These are phyloP conservation scores for Saprolegnia diclina DNA, from an alignment of 352 stramenopile species.

Conservation along the genomic window DNA sequence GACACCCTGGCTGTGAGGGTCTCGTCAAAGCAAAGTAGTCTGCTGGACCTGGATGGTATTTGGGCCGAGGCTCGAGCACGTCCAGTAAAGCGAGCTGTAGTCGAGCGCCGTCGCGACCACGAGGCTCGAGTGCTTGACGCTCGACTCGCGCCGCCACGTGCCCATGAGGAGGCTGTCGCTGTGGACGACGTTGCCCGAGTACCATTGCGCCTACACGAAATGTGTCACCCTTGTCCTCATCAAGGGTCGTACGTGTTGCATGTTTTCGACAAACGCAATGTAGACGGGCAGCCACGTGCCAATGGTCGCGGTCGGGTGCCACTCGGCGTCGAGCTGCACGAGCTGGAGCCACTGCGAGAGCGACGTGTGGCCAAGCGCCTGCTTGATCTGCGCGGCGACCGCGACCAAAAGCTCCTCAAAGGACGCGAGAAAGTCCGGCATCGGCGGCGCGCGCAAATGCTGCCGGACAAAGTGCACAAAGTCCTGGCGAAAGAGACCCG, in stretches of 20 bases:
- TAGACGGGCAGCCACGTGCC: not conserved
- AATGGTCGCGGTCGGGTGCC: not conserved
- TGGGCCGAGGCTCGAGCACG: not conserved
- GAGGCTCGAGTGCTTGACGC: slow-evolving; percentile 1
- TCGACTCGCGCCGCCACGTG: slow-evolving; percentile 1
- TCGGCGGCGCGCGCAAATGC: not conserved
- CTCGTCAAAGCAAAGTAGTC: no score
- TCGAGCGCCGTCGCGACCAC: slow-evolving; percentile 1
- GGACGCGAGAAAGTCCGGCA: not conserved
- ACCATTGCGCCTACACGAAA: slow-evolving; percentile 1
- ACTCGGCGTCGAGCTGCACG: slow-evolving; percentile 2
- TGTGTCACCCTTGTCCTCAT: not conserved
- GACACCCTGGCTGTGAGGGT: no score
- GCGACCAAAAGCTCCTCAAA: not conserved
- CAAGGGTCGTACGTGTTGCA: not conserved
- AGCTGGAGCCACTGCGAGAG: slow-evolving; percentile 9
- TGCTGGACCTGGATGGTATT: slow-evolving; percentile 12
- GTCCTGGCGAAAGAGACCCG: not conserved
- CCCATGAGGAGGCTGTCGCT: not conserved
- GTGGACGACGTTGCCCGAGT: not conserved
- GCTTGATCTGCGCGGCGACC: not conserved
- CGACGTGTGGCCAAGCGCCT: not conserved
- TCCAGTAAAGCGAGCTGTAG: slow-evolving; percentile 5
- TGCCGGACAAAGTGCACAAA: not conserved
- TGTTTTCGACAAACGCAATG: slow-evolving; percentile 1